Evolutionary conservation across 805 yeast species (phyloP).

Genomic region (Tetrapisispora iriomotensis): DNA sequence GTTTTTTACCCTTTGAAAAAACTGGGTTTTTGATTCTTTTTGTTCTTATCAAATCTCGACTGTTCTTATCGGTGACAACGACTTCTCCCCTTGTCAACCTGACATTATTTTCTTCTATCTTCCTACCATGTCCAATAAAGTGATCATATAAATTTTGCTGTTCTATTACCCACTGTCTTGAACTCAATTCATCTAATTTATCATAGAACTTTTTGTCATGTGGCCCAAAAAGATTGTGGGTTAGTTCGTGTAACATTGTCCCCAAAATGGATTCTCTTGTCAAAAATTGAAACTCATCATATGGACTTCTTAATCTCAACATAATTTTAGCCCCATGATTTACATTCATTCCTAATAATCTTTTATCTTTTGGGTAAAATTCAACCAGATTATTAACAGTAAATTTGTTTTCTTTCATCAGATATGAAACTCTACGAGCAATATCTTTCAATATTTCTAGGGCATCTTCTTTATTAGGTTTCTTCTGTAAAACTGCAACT

Average conservation of each 20-base stretch:
- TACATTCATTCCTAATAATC: conserved; percentile 72
- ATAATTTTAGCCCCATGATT: conserved; percentile 66
- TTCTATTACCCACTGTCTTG: conserved; percentile 34
- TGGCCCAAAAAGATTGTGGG: conserved; percentile 72
- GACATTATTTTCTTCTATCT: too few relatives aligned
- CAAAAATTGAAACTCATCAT: conserved; percentile 43
- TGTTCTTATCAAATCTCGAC: not conserved
- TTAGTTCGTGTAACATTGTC: conserved; percentile 79
- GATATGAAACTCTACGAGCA: conserved; percentile 63
- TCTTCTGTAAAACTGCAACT: conserved; percentile 40
- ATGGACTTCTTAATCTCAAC: conserved; percentile 55
- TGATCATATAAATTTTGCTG: conserved; percentile 23
- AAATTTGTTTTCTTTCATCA: conserved; percentile 59
- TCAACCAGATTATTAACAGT: conserved; percentile 64
- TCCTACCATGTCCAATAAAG: conserved; percentile 26
- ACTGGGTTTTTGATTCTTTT: not conserved
- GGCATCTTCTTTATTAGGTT: conserved; percentile 41
- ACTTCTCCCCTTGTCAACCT: too few relatives aligned
- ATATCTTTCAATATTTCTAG: conserved; percentile 53
- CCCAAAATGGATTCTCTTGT: conserved; percentile 62
- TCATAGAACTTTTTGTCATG: conserved; percentile 67
- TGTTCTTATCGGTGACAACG: too few relatives aligned
- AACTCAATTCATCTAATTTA: conserved; percentile 50
- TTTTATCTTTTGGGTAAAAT: conserved; percentile 62
- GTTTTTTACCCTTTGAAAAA: conserved; percentile 4